Evolutionary conservation across 805 yeast species (phyloP), one percentile per base, ranked within the genome.

Genomic region (Ascoidea asiatica): DNA sequence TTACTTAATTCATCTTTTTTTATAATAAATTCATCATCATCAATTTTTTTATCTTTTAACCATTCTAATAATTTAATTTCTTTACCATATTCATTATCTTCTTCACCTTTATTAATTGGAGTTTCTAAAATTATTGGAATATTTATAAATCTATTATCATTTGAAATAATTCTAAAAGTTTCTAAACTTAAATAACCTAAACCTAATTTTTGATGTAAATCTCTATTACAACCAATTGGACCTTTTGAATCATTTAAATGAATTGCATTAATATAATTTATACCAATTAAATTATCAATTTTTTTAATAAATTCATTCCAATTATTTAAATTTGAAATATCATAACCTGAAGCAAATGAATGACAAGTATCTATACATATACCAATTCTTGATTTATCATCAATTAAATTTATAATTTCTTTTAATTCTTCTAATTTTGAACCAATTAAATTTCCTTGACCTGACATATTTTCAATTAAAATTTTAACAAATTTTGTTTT

Each of bases 291-390:
- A 5, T 67, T 59, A 55, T 89, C 97, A 60, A 84, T 92, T 37
- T 77, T 63, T 4, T 65, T 59, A 94, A 96, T 83, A 59, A 92
- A 89, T 39, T 63, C 62, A 7, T 69, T 66, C 63, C 79, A 84
- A 13, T 64, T 57, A 23, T 69, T 76, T 47, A 70, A 72, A 17
- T 72, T 70, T n/a, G 79, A 63, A 40, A 92, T 70, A 57, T 92
- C 97, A 58, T 85, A 89, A 1, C 98, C 98, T 1, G 97, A 95
- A 1, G 97, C 96, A 67, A 85, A 88, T 0, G 95, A 70, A 61
- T 92, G 98, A 59, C 98, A 92, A 0, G 97, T 92, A 59, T 92
- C 98, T 15, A 92, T 71, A 58, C 98, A 92, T 1, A 92, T 95
- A 4, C 98, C 97, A n/a, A 92, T 80, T 46, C 98, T 70, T 1